Conservation (phyloP, 1,284 basidiomycete species). For the Flammula alnicola region DNA sequence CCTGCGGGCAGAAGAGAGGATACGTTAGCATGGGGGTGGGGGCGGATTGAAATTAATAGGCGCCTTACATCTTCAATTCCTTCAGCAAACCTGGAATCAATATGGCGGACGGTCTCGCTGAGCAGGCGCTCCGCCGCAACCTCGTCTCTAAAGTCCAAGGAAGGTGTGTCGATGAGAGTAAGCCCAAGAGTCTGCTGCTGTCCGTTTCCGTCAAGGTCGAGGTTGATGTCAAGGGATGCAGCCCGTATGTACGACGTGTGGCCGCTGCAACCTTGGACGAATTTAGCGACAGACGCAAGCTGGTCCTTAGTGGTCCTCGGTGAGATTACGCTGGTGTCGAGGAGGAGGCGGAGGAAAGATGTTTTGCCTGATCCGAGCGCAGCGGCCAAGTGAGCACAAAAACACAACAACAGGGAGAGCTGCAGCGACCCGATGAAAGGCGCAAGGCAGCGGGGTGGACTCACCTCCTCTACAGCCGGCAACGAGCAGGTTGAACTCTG, state of each 20-base stretch:
- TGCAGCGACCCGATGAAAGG: conserved; percentile 11
- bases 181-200: conserved; percentile 56
- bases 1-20: conserved; percentile 43
- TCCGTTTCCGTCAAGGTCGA: conserved; percentile 51
- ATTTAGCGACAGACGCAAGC: conserved; percentile 74
- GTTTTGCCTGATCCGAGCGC: conserved; percentile 73
- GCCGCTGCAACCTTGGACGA: conserved; percentile 70
- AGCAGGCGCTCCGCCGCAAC: conserved; percentile 59
- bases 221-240: conserved; percentile 68
- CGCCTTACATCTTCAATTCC: conserved; percentile 70
- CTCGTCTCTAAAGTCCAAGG: conserved; percentile 70
- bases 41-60: conserved; percentile 25
- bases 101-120: conserved; percentile 64
- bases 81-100: conserved; percentile 70
- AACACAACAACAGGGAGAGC: conserved; percentile 8
- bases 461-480: conserved; percentile 63
- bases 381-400: conserved; percentile 29
- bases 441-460: conserved; percentile 29
- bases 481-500: conserved; percentile 73
- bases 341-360: conserved; percentile 75
- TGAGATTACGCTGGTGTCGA: conserved; percentile 73
- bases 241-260: conserved; percentile 71
- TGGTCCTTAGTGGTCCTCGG: conserved; percentile 65
- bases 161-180: conserved; percentile 79
- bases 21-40: conserved; percentile 10